A percentile compares a stretch with the other conserved stretches of the same genome.
Evolutionary conservation across 768 basidiomycete species (phyloP).

Genomic region (Kwoniella heveanensis): DNA sequence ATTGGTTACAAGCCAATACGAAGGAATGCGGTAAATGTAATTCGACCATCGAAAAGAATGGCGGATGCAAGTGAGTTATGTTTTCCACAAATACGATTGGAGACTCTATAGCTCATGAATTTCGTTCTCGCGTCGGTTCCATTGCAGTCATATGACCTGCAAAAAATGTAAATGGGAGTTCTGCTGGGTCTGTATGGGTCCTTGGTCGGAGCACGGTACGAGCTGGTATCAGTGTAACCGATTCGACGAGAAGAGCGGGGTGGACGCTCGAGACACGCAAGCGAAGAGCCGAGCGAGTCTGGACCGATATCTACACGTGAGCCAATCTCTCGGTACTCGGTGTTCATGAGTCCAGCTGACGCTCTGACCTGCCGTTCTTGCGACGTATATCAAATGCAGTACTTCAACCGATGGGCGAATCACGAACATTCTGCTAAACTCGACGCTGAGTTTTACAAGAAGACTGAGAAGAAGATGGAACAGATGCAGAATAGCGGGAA

Average conservation of each 20-base stretch:
- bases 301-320: conserved; percentile 91
- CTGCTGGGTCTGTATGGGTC: conserved; percentile 99
- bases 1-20: conserved; percentile 99
- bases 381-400: conserved; percentile 60
- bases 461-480: conserved; percentile 99
- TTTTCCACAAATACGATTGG: no score
- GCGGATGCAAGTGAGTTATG: conserved; percentile 92
- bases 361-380: neutral
- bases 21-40: conserved; percentile 96
- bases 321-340: conserved; percentile 55
- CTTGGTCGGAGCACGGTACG: conserved; percentile 96
- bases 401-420: conserved; percentile 99
- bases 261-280: conserved; percentile 88
- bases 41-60: conserved; percentile 99
- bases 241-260: conserved; percentile 83
- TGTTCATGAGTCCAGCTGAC: neutral
- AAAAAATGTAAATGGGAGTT: conserved; percentile 95
- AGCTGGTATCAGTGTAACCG: conserved; percentile 98
- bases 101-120: no score
- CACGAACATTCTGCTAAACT: conserved; percentile 99
- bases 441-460: conserved; percentile 83
- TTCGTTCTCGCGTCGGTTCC: no score
- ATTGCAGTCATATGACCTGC: conserved; percentile 93
- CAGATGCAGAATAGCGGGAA: conserved; percentile 93
- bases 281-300: conserved; percentile 84